Evolutionary conservation across 495 filamentous ascomycete genomes (phyloP), one percentile per base, ranked within the genome.

Genomic region (Penicillium dipodomyicola): DNA sequence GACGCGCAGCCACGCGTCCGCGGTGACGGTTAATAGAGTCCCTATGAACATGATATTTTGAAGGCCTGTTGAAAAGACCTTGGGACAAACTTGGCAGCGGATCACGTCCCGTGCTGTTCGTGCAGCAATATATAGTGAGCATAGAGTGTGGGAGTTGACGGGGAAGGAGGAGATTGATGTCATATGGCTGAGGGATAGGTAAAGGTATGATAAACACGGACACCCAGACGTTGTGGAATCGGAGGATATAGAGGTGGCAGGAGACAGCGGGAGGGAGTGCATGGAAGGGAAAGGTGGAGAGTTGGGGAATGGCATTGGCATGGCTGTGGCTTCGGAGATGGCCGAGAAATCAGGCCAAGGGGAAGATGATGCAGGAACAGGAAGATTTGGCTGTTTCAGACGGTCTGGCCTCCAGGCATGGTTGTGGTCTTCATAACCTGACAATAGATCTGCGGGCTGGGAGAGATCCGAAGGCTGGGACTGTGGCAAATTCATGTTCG

Each of bases 41-140:
- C 81, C 85, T 11, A 86, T 79, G 52, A 87, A 80, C 84, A 88
- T 88, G 39, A 84, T 76, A 62, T 82, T 88, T 55, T 88, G 86
- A 17, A 83, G 59, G 9, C 71, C 73, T 1, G 75, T 75, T 23
- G 73, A 65, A 27, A 77, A 79, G 27, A 68, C 67, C 35, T 76
- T 73, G 15, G 79, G 79, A 61, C 87, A 90, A 15, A 71, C 59
- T 39, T 73, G 65, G 67, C 87, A 90, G 63, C 79, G 77, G 47
- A 88, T 77, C n/a, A 77, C 74, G 35, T 82, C 70, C 54, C 81
- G 77, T 1, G 84, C 84, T 7, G 79, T 78, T 54, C 71, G 70
- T 7, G 83, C 74, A 10, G 82, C 83, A 37, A 76, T 72, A n/a
- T 82, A 83, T 27, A 87, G 73, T 5, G 83, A 79, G 19, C 69